Base-by-base conservation (phyloP, 2,329 filamentous ascomycete species). In the Colletotrichum acutatum region DNA sequence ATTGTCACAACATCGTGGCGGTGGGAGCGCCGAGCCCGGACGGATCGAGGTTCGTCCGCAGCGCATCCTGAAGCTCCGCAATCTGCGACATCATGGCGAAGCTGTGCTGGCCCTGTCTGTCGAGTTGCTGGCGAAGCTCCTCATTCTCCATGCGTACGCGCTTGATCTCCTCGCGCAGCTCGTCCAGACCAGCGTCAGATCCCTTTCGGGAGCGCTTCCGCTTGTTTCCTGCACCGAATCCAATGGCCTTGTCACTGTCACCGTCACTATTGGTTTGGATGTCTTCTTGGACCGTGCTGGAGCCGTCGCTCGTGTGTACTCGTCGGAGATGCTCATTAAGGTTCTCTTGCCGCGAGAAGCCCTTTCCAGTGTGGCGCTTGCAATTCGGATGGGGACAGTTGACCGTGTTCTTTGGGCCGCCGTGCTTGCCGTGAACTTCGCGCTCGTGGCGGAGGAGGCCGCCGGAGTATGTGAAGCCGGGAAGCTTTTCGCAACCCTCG, bases 381-480 rank as follows among this genome's bases (percentile, higher is more conserved):
- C 96, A 98, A 80, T 94, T 95, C 49, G 87, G 83, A 78, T 96
- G 93, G 0, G 95, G 95, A 79, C 96, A 98, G 85, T 94, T 94
- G 67, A 97, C 89, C 3, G 93, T 92, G 75, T 97, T 95, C 81
- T 95, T 95, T 11, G 95, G 94, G 1, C 95, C 95, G 68, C 95
- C 94, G 78, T 97, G 93, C 84, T 96, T 95, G 82, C 92, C 92
- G 82, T 98, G 96, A 0, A 98, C 96, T 83, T 98, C 96, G 75
- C 96, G 92, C 83, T 98, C 93, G 83, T 98, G 96, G 58, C 96
- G 90, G 22, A 97, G 84, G 0, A 98, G 90, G 4, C 96, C 96
- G 19, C 96, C 96, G 0, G 94, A 96, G 81, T 98, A 98, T 1
- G 96, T 98, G 82, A 98, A 98, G 1, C 96, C 96, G 65, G 94